Base-by-base conservation (phyloP, 768 basidiomycete species). In the Pholiota microspora region DNA sequence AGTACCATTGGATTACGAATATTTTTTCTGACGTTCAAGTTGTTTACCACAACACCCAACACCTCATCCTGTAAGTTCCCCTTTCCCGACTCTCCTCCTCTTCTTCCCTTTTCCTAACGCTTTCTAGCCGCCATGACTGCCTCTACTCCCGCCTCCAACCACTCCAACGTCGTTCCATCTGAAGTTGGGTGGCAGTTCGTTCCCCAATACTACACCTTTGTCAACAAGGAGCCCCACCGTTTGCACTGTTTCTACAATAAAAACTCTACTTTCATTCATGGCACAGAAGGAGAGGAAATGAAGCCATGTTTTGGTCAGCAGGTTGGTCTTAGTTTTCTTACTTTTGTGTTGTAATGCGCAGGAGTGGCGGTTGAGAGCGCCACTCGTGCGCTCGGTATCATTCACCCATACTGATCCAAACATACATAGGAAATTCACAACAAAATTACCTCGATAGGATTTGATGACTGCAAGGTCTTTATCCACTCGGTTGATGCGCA, bases 121-220 rank as follows among this genome's bases (percentile, higher is more conserved):
- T 34, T 6, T 50, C 32, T 52, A 55, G 34, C 45, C 60, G 64
- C 60, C 70, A 75, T 77, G 73, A 69, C 73, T 53, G 73, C 71
- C 66, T 65, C 73, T 32, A 57, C 63, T 51, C 49, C 65, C 60
- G 57, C 72, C 62, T 64, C 73, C 63, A 81, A 82, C 68, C 78
- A 77, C 72, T 23, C 57, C 60, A 81, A 78, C 68, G 86, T 91
- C 77, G 77, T 88, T 78, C 90, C 90, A 72, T 92, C 88, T 64
- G 93, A 97, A 77, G 95, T 98, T 69, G 94, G 95, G 75, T 98
- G 94, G 94, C 94, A 98, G 75, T 98, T 98, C 77, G 94, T 97
- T 63, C 93, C 94, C 46, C 95, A 99, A 75, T 98, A 98, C 77
- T 99, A 99, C 78, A 96, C 92, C 64, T 96, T 92, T 80, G 89